Conservation (phyloP, 2,329 filamentous ascomycete genomes). For the Epichloe sibirici region DNA sequence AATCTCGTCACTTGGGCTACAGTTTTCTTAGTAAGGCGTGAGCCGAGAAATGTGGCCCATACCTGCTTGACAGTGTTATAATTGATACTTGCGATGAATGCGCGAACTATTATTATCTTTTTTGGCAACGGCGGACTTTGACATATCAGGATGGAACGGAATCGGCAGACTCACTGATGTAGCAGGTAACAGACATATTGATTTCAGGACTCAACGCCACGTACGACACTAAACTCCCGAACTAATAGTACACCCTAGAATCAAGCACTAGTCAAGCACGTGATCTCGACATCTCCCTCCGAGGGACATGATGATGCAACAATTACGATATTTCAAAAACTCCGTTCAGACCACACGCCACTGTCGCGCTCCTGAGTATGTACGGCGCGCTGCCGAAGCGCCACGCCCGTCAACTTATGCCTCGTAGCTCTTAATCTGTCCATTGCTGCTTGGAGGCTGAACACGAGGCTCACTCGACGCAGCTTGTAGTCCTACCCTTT, state of each 20-base stretch:
- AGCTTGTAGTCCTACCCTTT: slow-evolving; percentile 41
- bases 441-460: slow-evolving; percentile 42
- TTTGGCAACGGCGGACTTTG: too few species aligned
- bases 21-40: too few species aligned
- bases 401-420: slow-evolving; percentile 21
- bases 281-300: background rate
- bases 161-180: too few species aligned
- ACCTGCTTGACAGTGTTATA: too few species aligned
- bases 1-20: too few species aligned
- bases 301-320: background rate
- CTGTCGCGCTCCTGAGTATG: background rate
- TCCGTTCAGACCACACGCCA: background rate
- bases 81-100: too few species aligned
- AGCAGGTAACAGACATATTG: background rate
- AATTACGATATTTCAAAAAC: background rate
- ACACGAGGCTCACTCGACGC: slow-evolving; percentile 30
- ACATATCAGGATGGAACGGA: too few species aligned
- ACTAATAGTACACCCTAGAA: slow-evolving; percentile 1
- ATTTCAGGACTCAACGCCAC: background rate
- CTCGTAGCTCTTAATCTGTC: slow-evolving; percentile 46
- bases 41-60: too few species aligned
- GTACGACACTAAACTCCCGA: slow-evolving; percentile 2
- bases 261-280: background rate
- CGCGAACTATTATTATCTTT: too few species aligned
- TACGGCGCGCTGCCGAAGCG: background rate